phyloP scores from a whole-genome alignment of 257 asterid genomes.

The Salvia hispanica region DNA sequence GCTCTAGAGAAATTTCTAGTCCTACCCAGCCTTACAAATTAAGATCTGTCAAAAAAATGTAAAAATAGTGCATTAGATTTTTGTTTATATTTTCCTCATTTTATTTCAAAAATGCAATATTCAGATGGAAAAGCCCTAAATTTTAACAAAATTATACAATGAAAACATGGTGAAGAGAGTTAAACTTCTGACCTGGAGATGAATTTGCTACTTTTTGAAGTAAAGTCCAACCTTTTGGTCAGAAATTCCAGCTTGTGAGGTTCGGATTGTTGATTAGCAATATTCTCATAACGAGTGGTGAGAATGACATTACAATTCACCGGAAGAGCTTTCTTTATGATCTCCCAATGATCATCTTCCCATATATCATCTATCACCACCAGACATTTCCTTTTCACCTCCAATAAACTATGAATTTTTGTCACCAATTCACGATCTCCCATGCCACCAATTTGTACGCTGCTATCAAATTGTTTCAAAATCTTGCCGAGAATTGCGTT shows the following conservation, averaged over 20 bases:
- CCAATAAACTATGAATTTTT: not conserved
- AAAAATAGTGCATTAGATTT: too few species aligned
- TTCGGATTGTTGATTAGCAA: not conserved
- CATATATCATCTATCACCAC: not conserved
- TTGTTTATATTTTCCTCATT: too few species aligned
- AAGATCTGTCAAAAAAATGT: too few species aligned
- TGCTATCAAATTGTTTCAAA: slow-evolving; percentile 20
- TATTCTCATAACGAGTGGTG: slow-evolving; percentile 22
- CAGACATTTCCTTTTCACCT: not conserved
- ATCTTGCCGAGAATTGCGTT: slow-evolving; percentile 20
- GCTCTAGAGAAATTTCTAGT: too few species aligned
- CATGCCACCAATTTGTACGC: not conserved
- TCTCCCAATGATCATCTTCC: too few species aligned
- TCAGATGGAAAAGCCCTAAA: too few species aligned
- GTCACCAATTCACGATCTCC: not conserved
- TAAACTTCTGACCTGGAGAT: not conserved
- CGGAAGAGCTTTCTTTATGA: too few species aligned
- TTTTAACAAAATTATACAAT: too few species aligned
- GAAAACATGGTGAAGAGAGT: too few species aligned
- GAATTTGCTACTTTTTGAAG: slow-evolving; percentile 12
- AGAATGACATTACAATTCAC: too few species aligned
- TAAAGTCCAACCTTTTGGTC: slow-evolving; percentile 19
- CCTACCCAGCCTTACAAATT: too few species aligned
- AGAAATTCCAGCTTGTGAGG: not conserved
- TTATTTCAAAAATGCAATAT: too few species aligned